Conservation (phyloP, 805 yeast genomes). For the Saturnispora bothae region DNA sequence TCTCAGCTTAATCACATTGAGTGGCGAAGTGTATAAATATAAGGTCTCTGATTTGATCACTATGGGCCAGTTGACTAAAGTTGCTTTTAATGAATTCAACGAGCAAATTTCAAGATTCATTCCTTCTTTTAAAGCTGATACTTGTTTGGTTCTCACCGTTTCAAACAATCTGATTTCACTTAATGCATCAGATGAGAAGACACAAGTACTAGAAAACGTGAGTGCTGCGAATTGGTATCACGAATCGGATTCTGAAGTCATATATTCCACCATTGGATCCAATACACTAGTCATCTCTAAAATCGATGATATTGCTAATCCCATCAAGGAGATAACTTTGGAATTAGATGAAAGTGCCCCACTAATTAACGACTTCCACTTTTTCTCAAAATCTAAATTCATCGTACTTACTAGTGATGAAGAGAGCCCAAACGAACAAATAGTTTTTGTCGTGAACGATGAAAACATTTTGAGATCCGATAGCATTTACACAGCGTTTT, state of each 20-base stretch:
- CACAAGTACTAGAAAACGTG: background rate
- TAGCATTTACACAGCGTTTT: constrained; percentile 7
- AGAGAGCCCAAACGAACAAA: constrained; percentile 2
- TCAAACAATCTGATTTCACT: constrained; percentile 5
- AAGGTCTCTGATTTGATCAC: constrained; percentile 5
- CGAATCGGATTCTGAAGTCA: constrained; percentile 1
- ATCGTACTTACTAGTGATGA: constrained; percentile 5
- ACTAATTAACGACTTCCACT: constrained; percentile 5
- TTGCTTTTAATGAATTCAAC: constrained; percentile 2
- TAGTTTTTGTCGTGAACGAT: background rate
- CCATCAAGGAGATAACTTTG: constrained; percentile 5
- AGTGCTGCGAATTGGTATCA: constrained; percentile 12
- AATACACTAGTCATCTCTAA: constrained; percentile 1
- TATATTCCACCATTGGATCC: background rate
- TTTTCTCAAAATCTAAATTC: constrained; percentile 2
- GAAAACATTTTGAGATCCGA: background rate
- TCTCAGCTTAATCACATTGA: constrained; percentile 13
- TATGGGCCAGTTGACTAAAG: constrained; percentile 2
- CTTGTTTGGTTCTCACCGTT: constrained; percentile 1
- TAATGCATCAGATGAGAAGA: constrained; percentile 4
- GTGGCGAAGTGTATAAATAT: constrained; percentile 5
- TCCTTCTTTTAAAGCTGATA: constrained; percentile 5
- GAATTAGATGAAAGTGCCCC: constrained; percentile 11
- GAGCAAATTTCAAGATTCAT: constrained; percentile 6
- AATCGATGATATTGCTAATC: background rate